Evolutionary conservation across 2,329 filamentous ascomycete genomes (phyloP).

Genomic region (Fusarium neocosmosporiellum): DNA sequence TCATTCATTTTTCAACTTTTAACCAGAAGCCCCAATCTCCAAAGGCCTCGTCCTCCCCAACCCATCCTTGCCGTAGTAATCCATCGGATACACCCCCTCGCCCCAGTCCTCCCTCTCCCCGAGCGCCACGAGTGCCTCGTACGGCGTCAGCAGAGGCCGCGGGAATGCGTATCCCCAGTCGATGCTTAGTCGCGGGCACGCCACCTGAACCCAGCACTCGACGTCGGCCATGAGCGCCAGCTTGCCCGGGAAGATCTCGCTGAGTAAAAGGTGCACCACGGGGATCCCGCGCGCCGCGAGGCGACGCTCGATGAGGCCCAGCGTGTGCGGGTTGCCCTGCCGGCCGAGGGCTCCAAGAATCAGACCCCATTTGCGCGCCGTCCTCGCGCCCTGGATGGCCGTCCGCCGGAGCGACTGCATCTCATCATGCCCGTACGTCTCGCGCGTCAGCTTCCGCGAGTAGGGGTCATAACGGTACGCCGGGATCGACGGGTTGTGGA

Average conservation of each 20-base stretch:
- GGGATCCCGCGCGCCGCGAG: slow-evolving; percentile 79
- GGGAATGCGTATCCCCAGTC: slow-evolving; percentile 99
- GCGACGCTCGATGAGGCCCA: slow-evolving; percentile 84
- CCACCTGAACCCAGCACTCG: slow-evolving; percentile 98
- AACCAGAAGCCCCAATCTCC: slow-evolving; percentile 42
- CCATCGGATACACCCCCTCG: slow-evolving; percentile 89
- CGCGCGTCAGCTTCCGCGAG: slow-evolving; percentile 88
- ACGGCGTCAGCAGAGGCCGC: slow-evolving; percentile 87
- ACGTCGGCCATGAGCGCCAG: slow-evolving; percentile 93
- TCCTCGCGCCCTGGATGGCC: slow-evolving; percentile 80
- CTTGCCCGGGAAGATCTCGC: slow-evolving; percentile 97
- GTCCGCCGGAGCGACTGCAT: slow-evolving; percentile 84
- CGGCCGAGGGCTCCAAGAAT: slow-evolving; percentile 93
- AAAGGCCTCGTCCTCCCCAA: slow-evolving; percentile 79
- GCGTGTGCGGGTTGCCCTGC: slow-evolving; percentile 94
- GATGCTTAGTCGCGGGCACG: slow-evolving; percentile 95
- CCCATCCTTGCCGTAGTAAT: slow-evolving; percentile 95
- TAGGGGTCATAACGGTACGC: slow-evolving; percentile 98
- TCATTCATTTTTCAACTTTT: slow-evolving; percentile 4
- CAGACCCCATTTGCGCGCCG: slow-evolving; percentile 90
- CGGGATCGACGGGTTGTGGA: slow-evolving; percentile 90
- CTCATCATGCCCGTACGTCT: slow-evolving; percentile 91
- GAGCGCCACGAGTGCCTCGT: slow-evolving; percentile 93
- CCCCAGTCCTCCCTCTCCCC: slow-evolving; percentile 82
- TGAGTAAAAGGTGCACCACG: slow-evolving; percentile 86